phyloP scores from a whole-genome alignment of 148 eudicot species.

The Salicornia ramosissima region DNA sequence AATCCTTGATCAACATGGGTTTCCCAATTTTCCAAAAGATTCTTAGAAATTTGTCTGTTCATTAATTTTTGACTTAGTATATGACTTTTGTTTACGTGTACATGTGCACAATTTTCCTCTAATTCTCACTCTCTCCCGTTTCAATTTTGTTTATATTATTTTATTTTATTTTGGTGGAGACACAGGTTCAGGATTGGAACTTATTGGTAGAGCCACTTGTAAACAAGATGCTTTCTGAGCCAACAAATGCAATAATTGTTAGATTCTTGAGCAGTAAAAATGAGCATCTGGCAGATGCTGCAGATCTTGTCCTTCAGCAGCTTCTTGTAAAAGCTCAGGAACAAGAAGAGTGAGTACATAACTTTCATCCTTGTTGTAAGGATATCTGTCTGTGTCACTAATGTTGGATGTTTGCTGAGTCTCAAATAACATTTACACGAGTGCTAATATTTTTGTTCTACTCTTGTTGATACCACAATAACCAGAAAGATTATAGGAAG shows the following conservation, averaged over 20 bases:
- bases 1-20: background rate
- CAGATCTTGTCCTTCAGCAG: slow-evolving; percentile 46
- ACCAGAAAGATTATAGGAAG: too few relatives aligned
- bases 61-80: background rate
- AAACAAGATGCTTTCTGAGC: slow-evolving; percentile 70
- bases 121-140: background rate
- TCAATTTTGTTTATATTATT: too few relatives aligned
- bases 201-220: slow-evolving; percentile 49
- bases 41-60: too few relatives aligned
- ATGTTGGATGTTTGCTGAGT: too few relatives aligned
- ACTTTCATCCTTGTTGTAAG: too few relatives aligned
- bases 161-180: slow-evolving; percentile 1
- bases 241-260: slow-evolving; percentile 68
- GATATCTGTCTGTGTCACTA: too few relatives aligned
- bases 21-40: background rate
- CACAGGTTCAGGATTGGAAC: slow-evolving; percentile 70
- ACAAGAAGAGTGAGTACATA: slow-evolving; percentile 49
- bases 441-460: background rate
- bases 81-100: background rate
- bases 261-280: slow-evolving; percentile 61
- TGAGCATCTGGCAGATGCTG: slow-evolving; percentile 57
- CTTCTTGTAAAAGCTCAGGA: slow-evolving; percentile 40
- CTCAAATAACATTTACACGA: background rate
- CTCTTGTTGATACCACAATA: too few relatives aligned
- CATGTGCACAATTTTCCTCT: background rate